Evolutionary conservation across 2,329 filamentous ascomycete genomes (phyloP), one percentile per base, ranked within the genome.

Genomic region (Zelopaecilomyces penicillatus): DNA sequence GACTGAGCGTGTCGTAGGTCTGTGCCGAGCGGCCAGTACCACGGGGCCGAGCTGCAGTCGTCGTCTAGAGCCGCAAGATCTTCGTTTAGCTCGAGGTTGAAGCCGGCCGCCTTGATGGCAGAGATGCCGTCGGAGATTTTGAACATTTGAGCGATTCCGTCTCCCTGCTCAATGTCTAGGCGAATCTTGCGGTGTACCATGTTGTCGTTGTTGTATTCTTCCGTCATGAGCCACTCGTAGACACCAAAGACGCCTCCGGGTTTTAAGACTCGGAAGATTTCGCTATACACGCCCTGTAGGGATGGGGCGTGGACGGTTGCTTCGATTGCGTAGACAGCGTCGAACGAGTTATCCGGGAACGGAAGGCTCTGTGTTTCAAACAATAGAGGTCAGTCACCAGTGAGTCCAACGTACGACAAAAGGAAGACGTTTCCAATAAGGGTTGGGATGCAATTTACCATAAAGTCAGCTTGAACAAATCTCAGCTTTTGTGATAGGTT

Each of bases 201-300:
- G 74, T 96, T 89, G 49, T 85, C 75, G 63, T 95, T 91, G 70
- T 97, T 85, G 68, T 96, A 98, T 27, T 83, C 73, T 51, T 96
- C 90, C 5, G 90, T 97, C 93, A 98, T 97, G 61, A 97, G 75
- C 93, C 93, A 97, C 69, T 98, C 93, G 70, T 97, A 98, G 42
- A 97, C 91, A 62, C 91, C 93, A 58, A 97, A 98, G 42, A 88
- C 75, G 65, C 93, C 91, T 49, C 93, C 93, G 19, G 93, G 93
- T 77, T 97, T 98, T 52, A 98, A 76, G 26, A 96, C 90, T 39
- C 87, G 86, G 78, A 84, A 90, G 60, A 97, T 97, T 67, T 97
- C 85, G 63, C 80, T 83, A 73, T 98, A 98, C 53, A 96, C 89
- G 47, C 87, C 90, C 59, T 89, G 85, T 6, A 97, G 80, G 37